Conservation (phyloP, 768 basidiomycete genomes). For the Mrakia gelida region DNA sequence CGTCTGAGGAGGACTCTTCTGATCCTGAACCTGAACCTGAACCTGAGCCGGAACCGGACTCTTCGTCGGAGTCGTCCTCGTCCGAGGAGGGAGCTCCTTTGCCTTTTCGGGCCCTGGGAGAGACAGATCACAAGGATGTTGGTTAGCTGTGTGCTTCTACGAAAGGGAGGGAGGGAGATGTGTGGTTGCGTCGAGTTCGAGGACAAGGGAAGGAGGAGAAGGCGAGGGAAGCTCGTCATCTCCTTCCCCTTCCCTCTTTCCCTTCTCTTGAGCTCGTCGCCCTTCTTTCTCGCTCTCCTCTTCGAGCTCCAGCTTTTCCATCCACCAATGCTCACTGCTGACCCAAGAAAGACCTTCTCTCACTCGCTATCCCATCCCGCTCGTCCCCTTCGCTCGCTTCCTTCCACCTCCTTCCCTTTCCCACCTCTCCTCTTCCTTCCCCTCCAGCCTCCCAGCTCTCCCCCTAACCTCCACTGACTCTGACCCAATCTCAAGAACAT, state of each 20-base stretch:
- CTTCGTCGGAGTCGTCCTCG: conserved; percentile 49
- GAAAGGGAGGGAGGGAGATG: too few species aligned
- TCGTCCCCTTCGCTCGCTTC: too few species aligned
- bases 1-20: conserved; percentile 45
- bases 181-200: neutral
- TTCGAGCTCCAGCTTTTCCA: neutral
- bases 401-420: neutral
- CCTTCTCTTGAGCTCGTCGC: neutral
- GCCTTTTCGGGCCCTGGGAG: conserved; percentile 24
- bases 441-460: neutral
- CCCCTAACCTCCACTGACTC: neutral
- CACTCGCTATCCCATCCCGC: too few species aligned
- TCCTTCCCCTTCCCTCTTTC: neutral
- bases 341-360: too few species aligned
- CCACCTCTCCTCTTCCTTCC: neutral
- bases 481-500: too few species aligned
- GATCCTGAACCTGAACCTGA: conserved; percentile 35
- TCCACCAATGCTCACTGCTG: too few species aligned
- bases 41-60: conserved; percentile 37
- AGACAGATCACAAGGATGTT: neutral
- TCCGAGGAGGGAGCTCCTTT: conserved; percentile 40
- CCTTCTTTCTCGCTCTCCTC: neutral
- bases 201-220: conserved; percentile 4
- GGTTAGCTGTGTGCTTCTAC: neutral
- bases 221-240: conserved; percentile 6